Evolutionary conservation across 257 asterid genomes (phyloP), one percentile per base, ranked within the genome.

Genomic region (Gentiana straminea): DNA sequence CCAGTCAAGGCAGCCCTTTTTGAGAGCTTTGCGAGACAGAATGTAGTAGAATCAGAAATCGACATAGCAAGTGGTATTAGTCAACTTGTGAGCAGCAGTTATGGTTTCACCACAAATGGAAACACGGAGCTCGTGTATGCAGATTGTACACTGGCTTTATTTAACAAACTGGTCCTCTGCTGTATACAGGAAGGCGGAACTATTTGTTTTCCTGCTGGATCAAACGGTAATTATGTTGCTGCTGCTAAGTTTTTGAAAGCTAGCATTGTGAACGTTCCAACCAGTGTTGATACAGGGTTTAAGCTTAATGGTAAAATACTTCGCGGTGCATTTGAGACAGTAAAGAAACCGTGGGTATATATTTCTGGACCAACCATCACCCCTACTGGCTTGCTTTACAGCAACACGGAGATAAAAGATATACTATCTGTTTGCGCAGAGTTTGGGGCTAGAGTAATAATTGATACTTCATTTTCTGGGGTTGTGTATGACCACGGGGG

Each of bases 11-110:
- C 91, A 64, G 91, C 97, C 64, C 78, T 92, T 70, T 88, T 92
- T 36, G 97, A 85, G 83, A 92, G 99, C 70, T 92, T 92, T 69
- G 94, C 94, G 13, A 81, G 99, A 76, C 99, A 88, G 68, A 92
- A 85, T 67, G 74, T 83, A 68, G 63, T 85, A 15, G 99, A 92
- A 66, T 64, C 97, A 1, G 99, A 92, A 78, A 75, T 76, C 51
- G 99, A 92, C 56, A 81, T 92, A 51, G 76, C 94, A 8, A 44
- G 59, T 54, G 76, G 93, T 59, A 78, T 92, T 49, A 78, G 68
- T 55, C 81, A 80, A 41, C 51, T 85, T 65, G 66, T 88, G 36
- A 75, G 75, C 74, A 68, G 76, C 65, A 79, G 64, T 70, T 92
- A 81, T 6, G 94, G 97, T 68, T 77, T 81, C 62, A 73, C 78